Percentiles rank a stretch among this genome's conserved stretches.
These are phyloP conservation scores for Podaxis pistillaris DNA, from an alignment of 768 basidiomycete species.

Conservation along the genomic window DNA sequence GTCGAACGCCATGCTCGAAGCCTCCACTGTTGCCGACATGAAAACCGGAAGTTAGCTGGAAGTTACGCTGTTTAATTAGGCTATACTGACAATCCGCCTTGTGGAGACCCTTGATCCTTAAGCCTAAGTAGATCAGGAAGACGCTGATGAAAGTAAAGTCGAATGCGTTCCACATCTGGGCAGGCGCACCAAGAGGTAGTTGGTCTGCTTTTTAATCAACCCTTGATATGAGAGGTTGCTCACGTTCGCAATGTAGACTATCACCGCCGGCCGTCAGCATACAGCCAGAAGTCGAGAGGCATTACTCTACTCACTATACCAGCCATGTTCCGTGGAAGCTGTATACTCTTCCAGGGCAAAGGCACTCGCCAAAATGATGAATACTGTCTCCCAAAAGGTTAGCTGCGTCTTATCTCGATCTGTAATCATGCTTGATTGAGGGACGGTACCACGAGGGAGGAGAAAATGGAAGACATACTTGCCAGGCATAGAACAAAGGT, in stretches of 20 bases:
- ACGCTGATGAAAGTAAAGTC: constrained; percentile 73
- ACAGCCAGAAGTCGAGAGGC: not conserved
- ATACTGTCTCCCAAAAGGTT: constrained; percentile 65
- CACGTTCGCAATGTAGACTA: constrained; percentile 85
- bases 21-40: constrained; percentile 28
- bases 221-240: constrained; percentile 8
- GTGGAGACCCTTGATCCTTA: constrained; percentile 65
- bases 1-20: constrained; percentile 75
- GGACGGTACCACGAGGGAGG: not conserved
- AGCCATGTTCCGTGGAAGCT: constrained; percentile 82
- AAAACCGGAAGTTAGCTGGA: not conserved
- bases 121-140: constrained; percentile 63
- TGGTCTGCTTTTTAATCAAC: not conserved
- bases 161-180: constrained; percentile 88
- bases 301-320: constrained; percentile 61
- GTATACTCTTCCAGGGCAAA: constrained; percentile 89
- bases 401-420: constrained; percentile 53
- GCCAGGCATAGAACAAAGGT: constrained; percentile 75
- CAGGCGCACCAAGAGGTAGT: not conserved
- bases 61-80: constrained; percentile 10
- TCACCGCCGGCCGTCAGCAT: constrained; percentile 4
- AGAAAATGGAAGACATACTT: constrained; percentile 42
- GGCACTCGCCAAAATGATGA: constrained; percentile 73
- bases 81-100: constrained; percentile 45
- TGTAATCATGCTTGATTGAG: constrained; percentile 25